phyloP scores from a whole-genome alignment of 2,329 filamentous ascomycete genomes.

The Talaromyces atroroseus region DNA sequence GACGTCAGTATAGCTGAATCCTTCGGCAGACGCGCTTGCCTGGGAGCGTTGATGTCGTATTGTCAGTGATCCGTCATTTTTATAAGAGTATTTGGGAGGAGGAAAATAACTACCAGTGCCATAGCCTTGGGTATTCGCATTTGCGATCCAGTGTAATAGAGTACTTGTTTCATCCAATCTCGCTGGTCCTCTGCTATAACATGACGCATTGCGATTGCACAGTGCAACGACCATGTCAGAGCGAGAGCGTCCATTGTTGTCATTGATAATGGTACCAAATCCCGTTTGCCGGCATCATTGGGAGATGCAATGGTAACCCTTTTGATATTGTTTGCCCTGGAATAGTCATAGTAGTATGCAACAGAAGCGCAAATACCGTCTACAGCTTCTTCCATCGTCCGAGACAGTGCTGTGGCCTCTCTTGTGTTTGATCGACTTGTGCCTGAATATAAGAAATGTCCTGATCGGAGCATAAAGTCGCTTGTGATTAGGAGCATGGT shows the following conservation, averaged over 20 bases:
- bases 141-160: background rate
- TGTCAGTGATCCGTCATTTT: background rate
- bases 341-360: background rate
- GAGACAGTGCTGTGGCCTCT: background rate
- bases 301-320: background rate
- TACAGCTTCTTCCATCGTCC: background rate
- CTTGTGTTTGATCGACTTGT: background rate
- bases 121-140: conserved; percentile 7
- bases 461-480: background rate
- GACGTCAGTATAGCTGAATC: background rate
- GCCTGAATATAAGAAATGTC: background rate
- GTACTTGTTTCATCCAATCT: background rate
- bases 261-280: background rate
- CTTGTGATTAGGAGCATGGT: background rate
- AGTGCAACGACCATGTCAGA: conserved; percentile 4
- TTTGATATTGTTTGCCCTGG: background rate
- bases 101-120: background rate
- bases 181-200: background rate
- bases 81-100: background rate
- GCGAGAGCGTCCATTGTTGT: background rate
- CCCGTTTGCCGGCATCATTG: too few relatives aligned
- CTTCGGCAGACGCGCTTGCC: background rate
- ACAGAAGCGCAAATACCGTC: conserved; percentile 5
- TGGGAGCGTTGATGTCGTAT: background rate
- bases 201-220: background rate